Conservation (phyloP, 495 filamentous ascomycete species). For the Penicillium macrosclerotiorum region DNA sequence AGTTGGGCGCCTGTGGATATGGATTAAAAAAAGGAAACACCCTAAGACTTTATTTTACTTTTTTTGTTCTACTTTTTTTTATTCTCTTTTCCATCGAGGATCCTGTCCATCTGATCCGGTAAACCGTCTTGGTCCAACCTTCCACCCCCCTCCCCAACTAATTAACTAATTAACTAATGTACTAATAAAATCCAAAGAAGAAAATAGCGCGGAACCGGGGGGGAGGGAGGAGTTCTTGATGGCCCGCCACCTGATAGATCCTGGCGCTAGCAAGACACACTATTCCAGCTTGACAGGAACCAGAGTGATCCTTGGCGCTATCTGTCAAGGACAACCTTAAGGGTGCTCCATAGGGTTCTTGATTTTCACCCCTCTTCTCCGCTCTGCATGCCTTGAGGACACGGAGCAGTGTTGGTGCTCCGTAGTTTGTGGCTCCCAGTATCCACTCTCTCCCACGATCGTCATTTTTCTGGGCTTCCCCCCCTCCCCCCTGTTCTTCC, state of each 20-base stretch:
- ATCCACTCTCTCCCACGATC: slow-evolving; percentile 40
- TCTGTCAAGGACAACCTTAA: slow-evolving; percentile 41
- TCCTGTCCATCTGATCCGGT: no score
- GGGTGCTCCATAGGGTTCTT: slow-evolving; percentile 21
- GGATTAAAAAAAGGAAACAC: background rate
- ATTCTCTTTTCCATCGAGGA: no score
- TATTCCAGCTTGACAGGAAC: slow-evolving; percentile 28
- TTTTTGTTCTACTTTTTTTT: no score
- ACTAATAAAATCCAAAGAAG: slow-evolving; percentile 7
- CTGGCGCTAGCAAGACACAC: slow-evolving; percentile 14
- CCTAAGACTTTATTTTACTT: background rate
- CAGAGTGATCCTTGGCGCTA: slow-evolving; percentile 30
- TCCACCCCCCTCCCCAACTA: no score
- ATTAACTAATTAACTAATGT: no score
- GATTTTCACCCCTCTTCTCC: slow-evolving; percentile 22
- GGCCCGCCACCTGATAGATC: slow-evolving; percentile 26
- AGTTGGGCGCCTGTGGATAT: no score
- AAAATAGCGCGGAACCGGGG: slow-evolving; percentile 9
- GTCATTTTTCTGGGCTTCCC: slow-evolving; percentile 39
- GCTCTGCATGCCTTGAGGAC: slow-evolving; percentile 27
- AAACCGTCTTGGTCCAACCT: no score
- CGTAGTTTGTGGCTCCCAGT: slow-evolving; percentile 36
- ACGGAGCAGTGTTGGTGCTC: slow-evolving; percentile 12
- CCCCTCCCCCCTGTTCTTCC: slow-evolving; percentile 33
- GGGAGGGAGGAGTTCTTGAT: slow-evolving; percentile 19